Conservation (phyloP, 2,329 filamentous ascomycete genomes). For the Tolypocladium tropicale region DNA sequence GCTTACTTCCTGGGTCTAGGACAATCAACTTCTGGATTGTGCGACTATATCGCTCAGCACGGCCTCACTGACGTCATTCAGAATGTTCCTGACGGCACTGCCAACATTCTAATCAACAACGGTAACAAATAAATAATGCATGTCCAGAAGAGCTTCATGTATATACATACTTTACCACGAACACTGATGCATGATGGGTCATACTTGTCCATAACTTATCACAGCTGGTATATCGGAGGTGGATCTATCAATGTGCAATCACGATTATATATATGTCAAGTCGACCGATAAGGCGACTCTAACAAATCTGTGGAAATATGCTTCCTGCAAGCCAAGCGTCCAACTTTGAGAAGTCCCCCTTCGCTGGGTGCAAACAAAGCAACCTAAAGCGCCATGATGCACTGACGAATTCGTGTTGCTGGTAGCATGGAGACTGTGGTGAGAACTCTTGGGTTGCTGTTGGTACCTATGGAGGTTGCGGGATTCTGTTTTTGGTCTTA, state of each 20-base stretch:
- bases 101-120: slow-evolving; percentile 48
- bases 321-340: no score
- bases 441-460: no score
- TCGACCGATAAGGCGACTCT: no score
- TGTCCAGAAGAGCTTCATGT: not conserved
- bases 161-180: not conserved
- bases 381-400: not conserved
- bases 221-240: not conserved
- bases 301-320: no score
- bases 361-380: not conserved
- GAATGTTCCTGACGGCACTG: slow-evolving; percentile 29
- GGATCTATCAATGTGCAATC: not conserved
- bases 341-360: no score
- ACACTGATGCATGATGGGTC: not conserved
- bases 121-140: slow-evolving; percentile 16
- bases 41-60: slow-evolving; percentile 32
- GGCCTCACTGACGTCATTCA: slow-evolving; percentile 29
- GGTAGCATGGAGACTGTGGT: no score
- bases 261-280: no score
- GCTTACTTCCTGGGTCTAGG: slow-evolving; percentile 34
- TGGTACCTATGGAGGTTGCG: no score
- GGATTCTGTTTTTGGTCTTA: no score
- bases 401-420: no score
- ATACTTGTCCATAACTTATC: not conserved
- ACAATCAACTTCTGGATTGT: slow-evolving; percentile 33